Evolutionary conservation across 2,329 filamentous ascomycete genomes (phyloP).

Genomic region (Malbranchea zuffiana): DNA sequence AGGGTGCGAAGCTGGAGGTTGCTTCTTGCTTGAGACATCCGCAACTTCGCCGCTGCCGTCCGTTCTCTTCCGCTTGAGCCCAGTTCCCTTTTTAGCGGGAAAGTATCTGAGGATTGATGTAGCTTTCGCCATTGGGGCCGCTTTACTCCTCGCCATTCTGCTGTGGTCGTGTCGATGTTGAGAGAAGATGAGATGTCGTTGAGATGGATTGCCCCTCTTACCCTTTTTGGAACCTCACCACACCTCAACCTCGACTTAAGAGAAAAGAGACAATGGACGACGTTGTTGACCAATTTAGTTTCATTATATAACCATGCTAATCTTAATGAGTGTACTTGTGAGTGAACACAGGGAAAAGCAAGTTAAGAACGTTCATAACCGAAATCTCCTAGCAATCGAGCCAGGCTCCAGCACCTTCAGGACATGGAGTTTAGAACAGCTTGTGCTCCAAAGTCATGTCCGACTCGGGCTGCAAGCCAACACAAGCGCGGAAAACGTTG

Average conservation of each 20-base stretch:
- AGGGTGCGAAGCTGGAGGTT: not conserved
- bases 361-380: no score
- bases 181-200: not conserved
- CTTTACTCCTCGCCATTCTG: conserved; percentile 1
- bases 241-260: no score
- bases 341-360: no score
- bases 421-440: conserved; percentile 69
- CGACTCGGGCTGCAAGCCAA: conserved; percentile 91
- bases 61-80: not conserved
- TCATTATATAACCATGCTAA: no score
- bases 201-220: conserved; percentile 3
- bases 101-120: not conserved
- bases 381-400: no score
- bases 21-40: conserved; percentile 6
- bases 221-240: no score
- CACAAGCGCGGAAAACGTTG: conserved; percentile 97
- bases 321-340: no score
- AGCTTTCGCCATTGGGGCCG: no score
- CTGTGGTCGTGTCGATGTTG: no score
- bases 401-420: no score
- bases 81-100: not conserved
- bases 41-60: not conserved
- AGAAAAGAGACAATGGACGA: no score
- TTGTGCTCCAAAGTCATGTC: conserved; percentile 99
- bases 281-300: no score